Base-by-base conservation (phyloP, 2,329 filamentous ascomycete genomes). In the Ambrosiella cleistominuta region DNA sequence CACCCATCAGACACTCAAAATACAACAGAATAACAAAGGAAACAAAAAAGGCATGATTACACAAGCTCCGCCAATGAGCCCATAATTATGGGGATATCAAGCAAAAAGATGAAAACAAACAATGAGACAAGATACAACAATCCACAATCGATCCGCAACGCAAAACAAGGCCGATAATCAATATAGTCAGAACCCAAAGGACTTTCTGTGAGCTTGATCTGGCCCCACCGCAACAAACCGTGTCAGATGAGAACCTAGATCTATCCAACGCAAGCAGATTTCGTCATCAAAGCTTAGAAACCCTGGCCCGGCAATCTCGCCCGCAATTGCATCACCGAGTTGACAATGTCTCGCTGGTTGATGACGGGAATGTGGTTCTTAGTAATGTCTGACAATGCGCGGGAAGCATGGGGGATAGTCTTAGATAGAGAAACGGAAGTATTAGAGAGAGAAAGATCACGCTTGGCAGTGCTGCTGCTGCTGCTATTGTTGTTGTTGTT, bases 401-500 rank as follows among this genome's bases (percentile, higher is more conserved):
- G 49, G 19, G 50, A 35, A 9, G 42, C 27, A 13, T 47, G 35
- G 15, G 57, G 57, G 9, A 55, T 59, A 3, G 52, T 56, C 52
- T 58, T 45, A 7, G 57, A 51, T n/a, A 59, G 11, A 15, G 4
- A 5, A 38, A 58, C 19, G 44, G 37, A 45, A 47, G 50, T 59
- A 36, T 36, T 40, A 53, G 57, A 53, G 39, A 60, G 61, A 35
- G 64, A 62, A 56, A 69, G 57, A 35, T 66, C 47, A 54, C 62
- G 59, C 60, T 62, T 64, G 35, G 51, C 8, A 38, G 51, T 42
- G 39, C 9, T 11, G 60, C 42, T 60, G 59, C 62, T 66, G 65
- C 66, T 67, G 63, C 67, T 69, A 57, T 63, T 66, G 57, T 61
- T 63, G 65, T 67, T 67, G 63, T 67, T 69, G 57, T 63, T 66